Base-by-base conservation (phyloP, 2,329 filamentous ascomycete species). In the Gaeumannomyces tritici region DNA sequence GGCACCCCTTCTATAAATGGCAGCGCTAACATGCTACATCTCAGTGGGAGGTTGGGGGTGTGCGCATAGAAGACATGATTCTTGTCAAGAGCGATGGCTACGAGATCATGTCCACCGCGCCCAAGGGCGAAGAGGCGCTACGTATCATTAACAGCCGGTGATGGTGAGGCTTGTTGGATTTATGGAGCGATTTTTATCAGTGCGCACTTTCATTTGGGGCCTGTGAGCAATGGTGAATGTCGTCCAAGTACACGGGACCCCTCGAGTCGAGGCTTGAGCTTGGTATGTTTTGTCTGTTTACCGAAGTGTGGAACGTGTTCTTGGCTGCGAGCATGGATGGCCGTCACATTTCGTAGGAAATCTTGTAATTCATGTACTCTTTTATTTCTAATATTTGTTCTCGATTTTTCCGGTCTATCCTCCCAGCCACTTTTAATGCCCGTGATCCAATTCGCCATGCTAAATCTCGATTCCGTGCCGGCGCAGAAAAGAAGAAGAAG, bases 1-100 rank as follows among this genome's bases (percentile, higher is more conserved):
- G 11, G 33, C 4, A 5, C 33, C 13, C 18, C 6, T n/a, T 8
- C 18, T 7, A n/a, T 18, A 15, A 35, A 2, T n/a, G 21, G 9
- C 42, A 8, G 21, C 42, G 42, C 21, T 51, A 13, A 51, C 21
- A 5, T n/a, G 4, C 42, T 21, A n/a, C 11, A n/a, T n/a, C 4
- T n/a, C 42, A 51, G 42, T 93, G 90, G 78, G 77, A 76, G 29
- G 88, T 98, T 1, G 95, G 93, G 21, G 95, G 95, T 42, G 91
- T 96, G 29, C 84, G 95, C 58, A 96, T 98, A 65, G 95, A 99
- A 76, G 92, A 98, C 71, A 90, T 93, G 72, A 83, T 98, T 54
- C 79, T 95, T 27, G 86, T 98, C 59, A 95, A 89, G 1, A 80
- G 88, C 64, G 78, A 83, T 28, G 92, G 93, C 0, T 86, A 86